phyloP scores from a whole-genome alignment of 2,329 filamentous ascomycete genomes.

The Ophiostoma ips region DNA sequence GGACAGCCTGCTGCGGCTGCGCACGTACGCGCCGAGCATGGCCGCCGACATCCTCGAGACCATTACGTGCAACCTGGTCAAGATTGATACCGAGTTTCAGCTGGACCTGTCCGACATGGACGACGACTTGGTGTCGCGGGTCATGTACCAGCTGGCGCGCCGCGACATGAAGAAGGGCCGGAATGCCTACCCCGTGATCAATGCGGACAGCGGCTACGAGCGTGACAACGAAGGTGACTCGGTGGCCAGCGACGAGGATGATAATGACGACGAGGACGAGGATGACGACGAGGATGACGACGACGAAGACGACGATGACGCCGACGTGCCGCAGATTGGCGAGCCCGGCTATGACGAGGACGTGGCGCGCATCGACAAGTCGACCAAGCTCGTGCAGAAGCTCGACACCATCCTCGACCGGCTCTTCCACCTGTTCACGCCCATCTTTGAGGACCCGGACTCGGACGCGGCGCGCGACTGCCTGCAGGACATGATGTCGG shows the following conservation, averaged over 20 bases:
- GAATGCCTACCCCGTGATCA: not conserved
- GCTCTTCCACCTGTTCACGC: constrained; percentile 71
- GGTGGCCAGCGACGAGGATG: constrained; percentile 37
- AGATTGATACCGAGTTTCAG: constrained; percentile 92
- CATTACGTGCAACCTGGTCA: constrained; percentile 75
- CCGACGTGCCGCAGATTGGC: constrained; percentile 45
- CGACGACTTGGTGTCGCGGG: constrained; percentile 66
- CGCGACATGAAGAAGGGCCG: not conserved
- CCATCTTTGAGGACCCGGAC: constrained; percentile 54
- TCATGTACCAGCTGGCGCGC: constrained; percentile 40
- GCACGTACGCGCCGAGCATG: constrained; percentile 63
- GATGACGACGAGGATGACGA: not conserved
- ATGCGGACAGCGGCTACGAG: not conserved
- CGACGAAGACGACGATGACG: not conserved
- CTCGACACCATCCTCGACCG: constrained; percentile 82
- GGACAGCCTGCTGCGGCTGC: constrained; percentile 65
- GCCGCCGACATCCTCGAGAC: constrained; percentile 69
- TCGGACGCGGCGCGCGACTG: constrained; percentile 55
- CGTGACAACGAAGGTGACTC: constrained; percentile 22
- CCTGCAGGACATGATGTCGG: constrained; percentile 66
- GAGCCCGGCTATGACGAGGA: constrained; percentile 53
- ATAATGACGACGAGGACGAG: constrained; percentile 20
- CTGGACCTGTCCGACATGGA: constrained; percentile 86
- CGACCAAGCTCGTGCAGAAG: constrained; percentile 76
- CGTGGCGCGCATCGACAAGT: constrained; percentile 48